A percentile compares a stretch with the other conserved stretches of the same genome.
Conservation (phyloP, 257 asterid genomes). For the Plantago major region DNA sequence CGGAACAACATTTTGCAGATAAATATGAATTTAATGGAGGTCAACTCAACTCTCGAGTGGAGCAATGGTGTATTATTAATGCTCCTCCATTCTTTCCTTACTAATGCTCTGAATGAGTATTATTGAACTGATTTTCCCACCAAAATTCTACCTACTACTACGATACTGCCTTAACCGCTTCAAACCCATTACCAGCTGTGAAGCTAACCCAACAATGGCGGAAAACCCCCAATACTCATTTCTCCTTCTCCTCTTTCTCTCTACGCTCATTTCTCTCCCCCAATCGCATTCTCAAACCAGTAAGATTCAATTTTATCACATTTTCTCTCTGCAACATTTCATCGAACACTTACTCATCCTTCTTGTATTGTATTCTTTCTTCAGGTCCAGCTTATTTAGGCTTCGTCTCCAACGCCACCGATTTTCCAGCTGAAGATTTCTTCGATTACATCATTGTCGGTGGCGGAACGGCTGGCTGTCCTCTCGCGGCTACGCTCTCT, state of each 20-base stretch:
- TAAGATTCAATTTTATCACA: constrained; percentile 9
- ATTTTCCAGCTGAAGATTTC: constrained; percentile 50
- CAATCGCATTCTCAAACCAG: constrained; percentile 42
- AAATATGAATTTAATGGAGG: too few relatives aligned
- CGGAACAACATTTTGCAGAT: too few relatives aligned
- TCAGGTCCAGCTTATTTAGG: constrained; percentile 61
- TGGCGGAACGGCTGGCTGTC: constrained; percentile 96
- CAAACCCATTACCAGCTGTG: neutral
- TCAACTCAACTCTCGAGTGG: too few relatives aligned
- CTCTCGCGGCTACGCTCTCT: constrained; percentile 82
- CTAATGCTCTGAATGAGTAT: too few relatives aligned
- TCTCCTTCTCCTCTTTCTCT: constrained; percentile 26
- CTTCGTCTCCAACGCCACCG: constrained; percentile 57
- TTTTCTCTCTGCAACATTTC: neutral
- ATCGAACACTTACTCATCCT: neutral
- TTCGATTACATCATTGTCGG: constrained; percentile 62
- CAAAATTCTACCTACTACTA: constrained; percentile 35
- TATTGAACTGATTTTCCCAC: constrained; percentile 64
- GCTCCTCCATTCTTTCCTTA: too few relatives aligned
- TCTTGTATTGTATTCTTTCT: neutral
- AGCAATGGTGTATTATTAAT: too few relatives aligned
- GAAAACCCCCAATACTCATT: constrained; percentile 11
- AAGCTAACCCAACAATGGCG: constrained; percentile 27
- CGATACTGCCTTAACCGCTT: constrained; percentile 17
- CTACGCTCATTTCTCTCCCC: constrained; percentile 34